A percentile compares a stretch with the other conserved stretches of the same genome.
Conservation (phyloP, 768 basidiomycete species). For the Mycena maculata region DNA sequence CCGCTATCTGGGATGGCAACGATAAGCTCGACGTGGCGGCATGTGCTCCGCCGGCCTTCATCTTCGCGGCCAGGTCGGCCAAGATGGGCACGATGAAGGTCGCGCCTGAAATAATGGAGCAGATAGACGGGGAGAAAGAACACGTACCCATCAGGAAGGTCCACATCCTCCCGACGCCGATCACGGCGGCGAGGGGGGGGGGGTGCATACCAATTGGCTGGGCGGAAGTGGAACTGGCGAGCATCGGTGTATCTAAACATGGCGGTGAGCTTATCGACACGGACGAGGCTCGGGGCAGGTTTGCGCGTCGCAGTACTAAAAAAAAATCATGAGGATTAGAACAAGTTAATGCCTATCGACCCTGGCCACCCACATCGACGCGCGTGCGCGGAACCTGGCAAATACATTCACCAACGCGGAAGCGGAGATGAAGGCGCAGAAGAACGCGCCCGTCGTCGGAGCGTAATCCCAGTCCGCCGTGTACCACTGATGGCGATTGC, state of each 20-base stretch:
- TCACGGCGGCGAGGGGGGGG: constrained; percentile 43
- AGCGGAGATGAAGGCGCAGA: constrained; percentile 41
- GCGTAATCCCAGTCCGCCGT: constrained; percentile 47
- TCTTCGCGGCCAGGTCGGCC: constrained; percentile 37
- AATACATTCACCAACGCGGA: constrained; percentile 28
- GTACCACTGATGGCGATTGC: background rate
- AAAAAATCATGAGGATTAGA: background rate
- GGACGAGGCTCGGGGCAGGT: background rate
- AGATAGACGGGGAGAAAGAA: background rate
- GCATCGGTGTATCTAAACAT: constrained; percentile 35
- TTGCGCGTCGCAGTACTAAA: background rate
- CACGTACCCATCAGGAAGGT: constrained; percentile 39
- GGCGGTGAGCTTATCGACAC: constrained; percentile 37
- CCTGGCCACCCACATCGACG: constrained; percentile 1
- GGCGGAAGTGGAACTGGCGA: constrained; percentile 38
- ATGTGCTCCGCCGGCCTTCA: constrained; percentile 30
- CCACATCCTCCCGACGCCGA: constrained; percentile 39
- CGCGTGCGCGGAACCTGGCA: constrained; percentile 24
- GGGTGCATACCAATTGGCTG: constrained; percentile 43
- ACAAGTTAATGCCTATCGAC: no score
- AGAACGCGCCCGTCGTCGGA: constrained; percentile 43
- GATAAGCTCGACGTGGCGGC: constrained; percentile 40
- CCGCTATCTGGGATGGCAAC: constrained; percentile 36
- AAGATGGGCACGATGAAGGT: constrained; percentile 43
- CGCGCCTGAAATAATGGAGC: constrained; percentile 27